phyloP scores from a whole-genome alignment of 1,284 basidiomycete genomes.

The Microbotryum scabiosae region DNA sequence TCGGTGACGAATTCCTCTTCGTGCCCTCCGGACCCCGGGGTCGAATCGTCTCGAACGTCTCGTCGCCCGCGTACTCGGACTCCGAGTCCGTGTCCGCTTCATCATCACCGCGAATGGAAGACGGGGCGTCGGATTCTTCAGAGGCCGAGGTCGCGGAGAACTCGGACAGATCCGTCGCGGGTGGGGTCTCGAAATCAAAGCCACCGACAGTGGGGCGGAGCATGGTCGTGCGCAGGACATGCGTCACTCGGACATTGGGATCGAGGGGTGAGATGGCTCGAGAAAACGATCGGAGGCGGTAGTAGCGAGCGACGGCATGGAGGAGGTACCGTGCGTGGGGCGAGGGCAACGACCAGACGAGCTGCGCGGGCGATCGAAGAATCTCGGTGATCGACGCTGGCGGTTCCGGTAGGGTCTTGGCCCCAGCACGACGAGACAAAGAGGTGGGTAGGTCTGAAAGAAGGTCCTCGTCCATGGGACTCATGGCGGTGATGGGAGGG shows the following conservation, averaged over 20 bases:
- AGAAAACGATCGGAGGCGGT: slow-evolving; percentile 24
- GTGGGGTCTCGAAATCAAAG: slow-evolving; percentile 17
- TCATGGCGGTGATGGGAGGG: too few relatives aligned
- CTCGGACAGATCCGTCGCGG: slow-evolving; percentile 19
- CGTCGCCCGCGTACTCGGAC: background rate
- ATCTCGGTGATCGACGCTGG: slow-evolving; percentile 20
- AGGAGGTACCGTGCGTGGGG: slow-evolving; percentile 24
- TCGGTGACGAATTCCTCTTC: background rate
- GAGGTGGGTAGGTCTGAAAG: slow-evolving; percentile 5
- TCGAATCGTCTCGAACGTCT: background rate
- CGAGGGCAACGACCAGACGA: slow-evolving; percentile 22
- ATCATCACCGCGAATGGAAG: background rate
- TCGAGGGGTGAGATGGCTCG: slow-evolving; percentile 22
- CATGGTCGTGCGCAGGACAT: slow-evolving; percentile 18
- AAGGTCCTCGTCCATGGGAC: background rate
- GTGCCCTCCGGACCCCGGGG: background rate
- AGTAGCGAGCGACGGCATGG: slow-evolving; percentile 25
- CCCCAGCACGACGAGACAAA: background rate
- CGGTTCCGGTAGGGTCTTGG: background rate
- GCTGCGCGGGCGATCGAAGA: slow-evolving; percentile 17
- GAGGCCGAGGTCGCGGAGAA: slow-evolving; percentile 2
- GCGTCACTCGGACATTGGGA: slow-evolving; percentile 19
- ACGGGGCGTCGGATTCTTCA: slow-evolving; percentile 1
- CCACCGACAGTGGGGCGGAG: background rate
- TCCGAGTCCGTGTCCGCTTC: background rate